Base-by-base conservation (phyloP, 2,329 filamentous ascomycete species). In the Furcasterigmium sp. region DNA sequence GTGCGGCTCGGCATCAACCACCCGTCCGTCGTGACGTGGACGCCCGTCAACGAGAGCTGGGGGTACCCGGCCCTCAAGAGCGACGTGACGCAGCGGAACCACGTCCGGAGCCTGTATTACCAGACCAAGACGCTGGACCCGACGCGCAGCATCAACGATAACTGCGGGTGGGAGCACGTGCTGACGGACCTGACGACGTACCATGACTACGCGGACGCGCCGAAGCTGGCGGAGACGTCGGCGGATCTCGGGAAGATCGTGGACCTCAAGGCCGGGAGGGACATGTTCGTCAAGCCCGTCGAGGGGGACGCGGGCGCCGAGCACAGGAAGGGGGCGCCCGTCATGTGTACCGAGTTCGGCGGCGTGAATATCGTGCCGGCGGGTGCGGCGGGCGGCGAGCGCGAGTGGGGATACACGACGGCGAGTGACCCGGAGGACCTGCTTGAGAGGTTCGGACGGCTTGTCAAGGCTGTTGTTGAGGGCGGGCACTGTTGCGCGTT, bases 151-250 rank as follows among this genome's bases (percentile, higher is more conserved):
- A 70, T 86, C 54, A 86, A 85, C 53, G 82, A 85, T 58, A 85
- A 86, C 59, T 85, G 82, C 50, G 82, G 82, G 26, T 85, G 82
- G 82, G 80, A 85, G 54, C 81, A 85, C 49, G 80, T 85, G 6
- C 52, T 68, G 10, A 82, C 77, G 0, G 82, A 85, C 51, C 62
- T 85, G 3, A 78, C 76, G 19, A 84, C 82, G 0, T 86, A 82
- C 65, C 82, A 85, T 56, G 81, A 85, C 58, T 86, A 85, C 55
- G 67, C 69, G 15, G 81, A 85, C 52, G 76, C 68, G 0, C 65
- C 73, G 0, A 73, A 70, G 18, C 68, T 86, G 7, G 65, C 72
- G 5, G 63, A 72, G 46, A 77, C 75, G 2, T 84, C 79, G 53
- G 61, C 65, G 0, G 70, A 62, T 3, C 59, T 83, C 21, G 63